Percentiles rank a stretch among this genome's conserved stretches.
phyloP scores from a whole-genome alignment of 192 early-diverging fungal species.

The Oehlia diaphana region DNA sequence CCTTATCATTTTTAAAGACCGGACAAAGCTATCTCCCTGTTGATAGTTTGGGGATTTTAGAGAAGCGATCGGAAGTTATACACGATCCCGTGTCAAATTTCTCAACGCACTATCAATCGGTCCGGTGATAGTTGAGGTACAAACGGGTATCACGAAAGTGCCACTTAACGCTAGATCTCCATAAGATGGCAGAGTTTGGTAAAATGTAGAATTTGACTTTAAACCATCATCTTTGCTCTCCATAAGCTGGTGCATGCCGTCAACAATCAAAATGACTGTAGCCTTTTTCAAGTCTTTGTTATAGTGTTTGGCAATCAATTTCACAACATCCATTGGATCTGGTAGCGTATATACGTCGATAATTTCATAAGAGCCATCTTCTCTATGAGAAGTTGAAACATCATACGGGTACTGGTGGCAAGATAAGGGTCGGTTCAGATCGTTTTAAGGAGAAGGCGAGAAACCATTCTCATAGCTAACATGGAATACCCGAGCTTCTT shows the following conservation, averaged over 20 bases:
- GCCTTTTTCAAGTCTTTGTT: conserved; percentile 3
- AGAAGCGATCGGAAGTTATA: conserved; percentile 31
- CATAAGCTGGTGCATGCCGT: conserved; percentile 26
- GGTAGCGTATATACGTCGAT: background rate
- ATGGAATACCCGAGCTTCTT: conserved; percentile 28
- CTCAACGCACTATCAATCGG: too few relatives aligned
- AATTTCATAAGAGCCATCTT: conserved; percentile 13
- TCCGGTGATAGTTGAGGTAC: conserved; percentile 20
- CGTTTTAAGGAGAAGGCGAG: too few relatives aligned
- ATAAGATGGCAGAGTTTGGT: conserved; percentile 1
- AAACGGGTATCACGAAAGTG: conserved; percentile 17
- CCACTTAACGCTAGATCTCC: conserved; percentile 3
- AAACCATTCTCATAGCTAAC: conserved; percentile 26
- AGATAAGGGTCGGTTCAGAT: too few relatives aligned
- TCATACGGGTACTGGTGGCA: conserved; percentile 22
- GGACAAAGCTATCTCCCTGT: background rate
- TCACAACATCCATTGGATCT: conserved; percentile 4
- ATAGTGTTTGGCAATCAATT: conserved; percentile 25
- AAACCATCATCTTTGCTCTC: conserved; percentile 18
- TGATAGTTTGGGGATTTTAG: background rate
- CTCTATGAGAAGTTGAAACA: conserved; percentile 25
- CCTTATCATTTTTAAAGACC: conserved; percentile 19
- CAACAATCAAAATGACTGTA: conserved; percentile 27
- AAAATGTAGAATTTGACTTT: conserved; percentile 12
- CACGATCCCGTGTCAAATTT: background rate